Base-by-base conservation (phyloP, 2,329 filamentous ascomycete genomes). In the Penicillium brevicompactum region DNA sequence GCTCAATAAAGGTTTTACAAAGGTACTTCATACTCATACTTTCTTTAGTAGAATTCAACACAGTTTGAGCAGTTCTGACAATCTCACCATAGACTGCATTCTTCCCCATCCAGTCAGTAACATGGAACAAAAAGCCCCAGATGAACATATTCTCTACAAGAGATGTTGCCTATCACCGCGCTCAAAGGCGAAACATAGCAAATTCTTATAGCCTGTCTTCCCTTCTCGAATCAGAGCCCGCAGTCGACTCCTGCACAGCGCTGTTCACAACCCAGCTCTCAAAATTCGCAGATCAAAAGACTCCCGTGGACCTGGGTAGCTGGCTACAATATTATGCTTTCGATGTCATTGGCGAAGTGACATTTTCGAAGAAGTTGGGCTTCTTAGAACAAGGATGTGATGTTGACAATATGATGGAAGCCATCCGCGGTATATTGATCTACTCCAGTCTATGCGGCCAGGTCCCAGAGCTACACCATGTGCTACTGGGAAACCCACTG, bases 321-420 rank as follows among this genome's bases (percentile, higher is more conserved):
- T 67, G 64, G 64, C 45, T 67, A n/a, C 64, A 67, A 37, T 73
- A 67, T 37, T 37, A 63, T 41, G 72, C 72, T 0, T 73, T 73
- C 47, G 72, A 74, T 57, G 72, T 74, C 1, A 72, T 76, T 14
- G 70, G 70, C 2, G 67, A 72, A 30, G 51, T 75, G 24, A 75
- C 72, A 1, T 74, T 71, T 51, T 69, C 67, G 9, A 68, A 66
- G 14, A 63, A 65, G 5, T 61, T 72, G 8, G 72, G 72, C 0
- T 74, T 74, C 51, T 53, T 75, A 2, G 67, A 75, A 41, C 38
- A 64, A 10, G 70, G 67, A 1, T 38, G 48, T 0, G 73, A 76
- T 57, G 64, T 74, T 3, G 67, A 70, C 38, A 62, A 63, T 1
- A 72, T 76, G 40, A 68, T 74, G 6, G 57, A 44, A 1, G 60